Evolutionary conservation across 2,329 filamentous ascomycete species (phyloP).

Genomic region (Talaromyces pinophilus): DNA sequence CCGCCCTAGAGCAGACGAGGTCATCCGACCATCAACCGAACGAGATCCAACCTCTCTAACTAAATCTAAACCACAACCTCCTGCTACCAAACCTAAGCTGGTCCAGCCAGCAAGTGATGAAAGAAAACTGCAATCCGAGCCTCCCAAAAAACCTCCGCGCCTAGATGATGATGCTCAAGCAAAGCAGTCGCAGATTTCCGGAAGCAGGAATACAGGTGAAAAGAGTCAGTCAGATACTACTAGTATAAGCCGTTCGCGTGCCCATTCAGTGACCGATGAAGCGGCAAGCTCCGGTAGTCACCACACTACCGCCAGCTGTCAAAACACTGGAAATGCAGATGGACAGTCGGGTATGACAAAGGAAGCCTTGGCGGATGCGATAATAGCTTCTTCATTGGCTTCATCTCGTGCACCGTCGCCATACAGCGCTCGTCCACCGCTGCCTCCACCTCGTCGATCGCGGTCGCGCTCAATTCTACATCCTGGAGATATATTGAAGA

Average conservation of each 20-base stretch:
- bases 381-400: conserved; percentile 51
- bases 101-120: not conserved
- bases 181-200: conserved; percentile 4
- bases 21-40: not conserved
- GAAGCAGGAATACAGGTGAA: not conserved
- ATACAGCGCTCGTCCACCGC: conserved; percentile 40
- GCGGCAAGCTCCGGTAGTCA: not conserved
- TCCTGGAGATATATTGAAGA: conserved; percentile 34
- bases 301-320: conserved; percentile 22
- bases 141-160: not conserved
- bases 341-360: conserved; percentile 33
- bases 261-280: conserved; percentile 31
- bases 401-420: conserved; percentile 45
- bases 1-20: not conserved
- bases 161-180: not conserved
- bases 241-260: conserved; percentile 23
- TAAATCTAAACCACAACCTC: conserved; percentile 9
- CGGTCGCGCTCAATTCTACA: conserved; percentile 41
- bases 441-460: conserved; percentile 41
- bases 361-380: conserved; percentile 48
- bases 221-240: conserved; percentile 10
- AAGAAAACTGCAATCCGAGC: not conserved
- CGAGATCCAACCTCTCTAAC: not conserved
- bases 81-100: conserved; percentile 16
- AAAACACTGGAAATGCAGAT: conserved; percentile 29